Evolutionary conservation across 495 filamentous ascomycete species (phyloP).

Genomic region (Neurospora terricola): DNA sequence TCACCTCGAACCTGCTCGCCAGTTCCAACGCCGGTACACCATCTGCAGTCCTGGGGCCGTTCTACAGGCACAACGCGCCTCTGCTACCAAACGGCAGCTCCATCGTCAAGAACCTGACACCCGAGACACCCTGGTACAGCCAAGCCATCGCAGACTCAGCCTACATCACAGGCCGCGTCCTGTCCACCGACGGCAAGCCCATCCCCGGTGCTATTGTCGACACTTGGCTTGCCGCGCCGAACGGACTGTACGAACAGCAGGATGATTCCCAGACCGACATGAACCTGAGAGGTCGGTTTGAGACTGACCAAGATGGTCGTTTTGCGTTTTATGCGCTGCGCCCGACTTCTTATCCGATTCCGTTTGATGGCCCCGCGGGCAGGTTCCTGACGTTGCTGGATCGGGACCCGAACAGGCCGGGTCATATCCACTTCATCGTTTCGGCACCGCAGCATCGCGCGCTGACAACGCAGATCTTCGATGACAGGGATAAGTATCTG

Average conservation of each 20-base stretch:
- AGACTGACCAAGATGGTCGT: slow-evolving; percentile 51
- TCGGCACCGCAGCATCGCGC: slow-evolving; percentile 31
- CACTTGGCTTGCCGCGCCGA: slow-evolving; percentile 67
- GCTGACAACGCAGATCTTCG: slow-evolving; percentile 67
- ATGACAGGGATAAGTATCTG: slow-evolving; percentile 51
- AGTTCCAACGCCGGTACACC: slow-evolving; percentile 47
- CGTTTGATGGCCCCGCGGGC: slow-evolving; percentile 51
- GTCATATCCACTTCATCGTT: slow-evolving; percentile 65
- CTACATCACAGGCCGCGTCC: slow-evolving; percentile 53
- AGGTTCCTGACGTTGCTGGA: slow-evolving; percentile 48
- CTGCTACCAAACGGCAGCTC: slow-evolving; percentile 51
- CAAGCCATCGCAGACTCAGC: slow-evolving; percentile 45
- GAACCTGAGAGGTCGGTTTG: slow-evolving; percentile 65
- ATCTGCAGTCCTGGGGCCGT: slow-evolving; percentile 66
- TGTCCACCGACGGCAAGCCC: slow-evolving; percentile 40
- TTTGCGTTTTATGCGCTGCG: slow-evolving; percentile 60
- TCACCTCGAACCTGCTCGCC: slow-evolving; percentile 52
- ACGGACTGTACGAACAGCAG: slow-evolving; percentile 75
- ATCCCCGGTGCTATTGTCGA: slow-evolving; percentile 57
- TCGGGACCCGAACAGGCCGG: slow-evolving; percentile 61
- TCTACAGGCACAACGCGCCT: slow-evolving; percentile 64
- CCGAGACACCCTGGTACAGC: slow-evolving; percentile 23
- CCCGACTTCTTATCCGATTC: slow-evolving; percentile 64
- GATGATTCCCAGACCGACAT: slow-evolving; percentile 60
- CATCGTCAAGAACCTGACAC: slow-evolving; percentile 35